Conservation (phyloP, 2,329 filamentous ascomycete genomes). For the Colletotrichum brevisporum region DNA sequence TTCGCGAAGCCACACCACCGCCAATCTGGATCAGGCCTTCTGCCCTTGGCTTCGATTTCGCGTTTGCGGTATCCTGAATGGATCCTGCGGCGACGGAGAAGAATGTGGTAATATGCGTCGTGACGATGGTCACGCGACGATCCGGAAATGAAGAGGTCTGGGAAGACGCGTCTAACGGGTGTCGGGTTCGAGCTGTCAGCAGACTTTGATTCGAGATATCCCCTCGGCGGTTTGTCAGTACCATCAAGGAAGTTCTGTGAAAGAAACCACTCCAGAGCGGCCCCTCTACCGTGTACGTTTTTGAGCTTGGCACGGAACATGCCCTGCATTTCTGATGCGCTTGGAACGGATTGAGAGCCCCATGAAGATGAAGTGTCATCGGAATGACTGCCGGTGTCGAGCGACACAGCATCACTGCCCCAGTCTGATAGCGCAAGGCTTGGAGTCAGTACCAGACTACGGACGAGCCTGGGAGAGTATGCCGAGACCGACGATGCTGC, state of each 20-base stretch:
- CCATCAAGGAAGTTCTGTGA: slow-evolving; percentile 7
- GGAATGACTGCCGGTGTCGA: not conserved
- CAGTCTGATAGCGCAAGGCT: slow-evolving; percentile 2
- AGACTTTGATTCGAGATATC: not conserved
- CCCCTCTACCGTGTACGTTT: not conserved
- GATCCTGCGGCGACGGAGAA: slow-evolving; percentile 8
- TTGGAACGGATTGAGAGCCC: not conserved
- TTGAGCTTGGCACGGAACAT: not conserved
- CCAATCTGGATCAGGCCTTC: not conserved
- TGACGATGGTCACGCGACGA: not conserved
- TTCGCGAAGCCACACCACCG: slow-evolving; percentile 16
- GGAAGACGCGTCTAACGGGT: not conserved
- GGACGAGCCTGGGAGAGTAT: not conserved
- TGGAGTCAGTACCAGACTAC: slow-evolving; percentile 6
- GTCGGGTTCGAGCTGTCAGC: not conserved
- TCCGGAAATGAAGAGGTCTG: not conserved
- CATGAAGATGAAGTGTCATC: not conserved
- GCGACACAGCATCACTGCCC: not conserved
- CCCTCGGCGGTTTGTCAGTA: not conserved
- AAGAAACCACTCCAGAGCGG: slow-evolving; percentile 15
- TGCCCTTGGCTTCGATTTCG: not conserved
- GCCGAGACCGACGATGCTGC: not conserved
- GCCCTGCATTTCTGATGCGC: not conserved
- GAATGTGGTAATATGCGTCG: slow-evolving; percentile 6
- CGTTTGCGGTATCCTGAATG: not conserved